phyloP scores from a whole-genome alignment of 73 alveolate species.

The Paramecium biaurelia region DNA sequence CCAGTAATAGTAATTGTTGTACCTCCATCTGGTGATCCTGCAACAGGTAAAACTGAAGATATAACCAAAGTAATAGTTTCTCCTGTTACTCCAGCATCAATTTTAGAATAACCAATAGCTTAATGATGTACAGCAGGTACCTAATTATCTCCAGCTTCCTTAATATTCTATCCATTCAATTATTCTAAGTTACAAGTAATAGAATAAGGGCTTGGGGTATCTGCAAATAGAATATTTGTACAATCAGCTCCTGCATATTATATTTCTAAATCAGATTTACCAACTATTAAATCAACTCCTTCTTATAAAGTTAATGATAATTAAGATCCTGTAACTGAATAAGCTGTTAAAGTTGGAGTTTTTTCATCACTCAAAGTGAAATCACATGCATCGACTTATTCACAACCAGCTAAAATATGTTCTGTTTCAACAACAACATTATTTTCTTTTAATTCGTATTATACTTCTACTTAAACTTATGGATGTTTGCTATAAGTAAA shows the following conservation, averaged over 20 bases:
- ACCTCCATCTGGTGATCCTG: conserved; percentile 23
- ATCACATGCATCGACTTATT: neutral
- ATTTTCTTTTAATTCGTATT: conserved; percentile 67
- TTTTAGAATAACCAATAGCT: neutral
- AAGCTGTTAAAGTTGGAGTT: conserved; percentile 17
- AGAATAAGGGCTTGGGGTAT: neutral
- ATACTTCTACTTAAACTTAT: neutral
- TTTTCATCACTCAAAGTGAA: neutral
- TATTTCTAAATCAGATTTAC: neutral
- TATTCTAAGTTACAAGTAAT: neutral
- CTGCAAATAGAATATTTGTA: neutral
- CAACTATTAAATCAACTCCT: neutral
- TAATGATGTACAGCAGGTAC: neutral
- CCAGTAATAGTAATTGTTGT: neutral
- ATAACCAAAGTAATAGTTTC: neutral
- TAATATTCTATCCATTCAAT: neutral
- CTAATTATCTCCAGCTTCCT: conserved; percentile 11
- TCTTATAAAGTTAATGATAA: neutral
- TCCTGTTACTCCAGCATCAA: neutral
- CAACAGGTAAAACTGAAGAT: neutral
- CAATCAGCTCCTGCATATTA: conserved; percentile 28
- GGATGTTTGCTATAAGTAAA: neutral
- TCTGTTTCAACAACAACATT: conserved; percentile 72
- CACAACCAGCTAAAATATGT: neutral
- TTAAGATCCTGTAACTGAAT: neutral